A percentile compares a stretch with the other conserved stretches of the same genome.
Conservation (phyloP, 2,329 filamentous ascomycete species). For the Aspergillus clavatus region DNA sequence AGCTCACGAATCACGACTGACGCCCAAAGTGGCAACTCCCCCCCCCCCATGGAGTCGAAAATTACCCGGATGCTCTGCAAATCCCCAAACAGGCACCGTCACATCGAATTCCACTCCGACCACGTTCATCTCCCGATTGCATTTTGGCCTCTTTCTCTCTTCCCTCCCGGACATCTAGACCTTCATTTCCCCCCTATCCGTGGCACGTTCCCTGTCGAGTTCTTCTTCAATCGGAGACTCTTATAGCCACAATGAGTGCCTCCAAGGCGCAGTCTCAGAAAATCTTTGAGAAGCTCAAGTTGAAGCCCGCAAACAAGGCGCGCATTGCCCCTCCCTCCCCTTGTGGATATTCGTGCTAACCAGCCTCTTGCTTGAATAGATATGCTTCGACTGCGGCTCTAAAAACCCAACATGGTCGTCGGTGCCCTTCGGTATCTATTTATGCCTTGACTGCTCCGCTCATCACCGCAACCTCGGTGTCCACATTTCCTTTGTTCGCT, state of each 20-base stretch:
- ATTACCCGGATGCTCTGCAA: conserved; percentile 12
- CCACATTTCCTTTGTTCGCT: conserved; percentile 98
- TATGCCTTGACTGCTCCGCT: conserved; percentile 95
- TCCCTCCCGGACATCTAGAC: conserved; percentile 4
- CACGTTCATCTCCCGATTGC: conserved; percentile 35
- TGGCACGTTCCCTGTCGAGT: conserved; percentile 1
- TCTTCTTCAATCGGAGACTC: conserved; percentile 6
- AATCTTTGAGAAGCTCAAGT: conserved; percentile 96
- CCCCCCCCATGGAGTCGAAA: conserved; percentile 3
- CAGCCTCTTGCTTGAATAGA: conserved; percentile 48
- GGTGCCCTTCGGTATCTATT: conserved; percentile 93
- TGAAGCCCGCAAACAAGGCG: conserved; percentile 92
- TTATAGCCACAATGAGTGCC: conserved; percentile 55
- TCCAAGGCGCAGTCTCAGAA: conserved; percentile 93
- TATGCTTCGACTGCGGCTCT: conserved; percentile 96
- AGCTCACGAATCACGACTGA: not conserved
- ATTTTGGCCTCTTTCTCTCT: conserved; percentile 16
- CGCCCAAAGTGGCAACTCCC: not conserved
- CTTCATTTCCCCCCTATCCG: conserved; percentile 2
- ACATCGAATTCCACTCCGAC: conserved; percentile 24
- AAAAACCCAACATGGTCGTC: conserved; percentile 99
- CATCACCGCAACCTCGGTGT: conserved; percentile 97
- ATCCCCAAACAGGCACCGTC: conserved; percentile 19
- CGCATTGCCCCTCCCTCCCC: conserved; percentile 31
- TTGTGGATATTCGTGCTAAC: conserved; percentile 1